Base-by-base conservation (phyloP, 306 rosid species). In the Prinsepia uniflora region DNA sequence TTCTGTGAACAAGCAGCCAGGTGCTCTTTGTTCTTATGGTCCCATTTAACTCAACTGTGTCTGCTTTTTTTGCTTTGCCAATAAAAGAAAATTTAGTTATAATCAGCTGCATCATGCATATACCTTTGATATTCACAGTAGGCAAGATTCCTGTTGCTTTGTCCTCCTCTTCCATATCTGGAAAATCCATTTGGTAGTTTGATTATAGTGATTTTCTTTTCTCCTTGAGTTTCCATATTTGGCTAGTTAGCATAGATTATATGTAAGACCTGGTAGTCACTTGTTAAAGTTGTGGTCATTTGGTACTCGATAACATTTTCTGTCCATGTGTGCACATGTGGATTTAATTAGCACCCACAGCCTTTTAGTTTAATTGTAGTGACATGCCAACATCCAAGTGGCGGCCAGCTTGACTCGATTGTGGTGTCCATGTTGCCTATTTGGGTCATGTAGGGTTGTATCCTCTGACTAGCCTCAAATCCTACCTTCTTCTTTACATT, bases 1-100 rank as follows among this genome's bases (percentile, higher is more conserved):
- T 94, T 94, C 82, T 79, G 91, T 4, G 99, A 91, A 81, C 92
- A 87, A 76, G 97, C 99, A 49, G 64, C 95, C 76, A 91, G 97
- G 99, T 91, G 81, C 53, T 2, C 46, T 20, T 18, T 76, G 54
- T 60, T 70, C 24, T 20, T 67, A 55, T n/a, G 50, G 19, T 62
- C 66, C 50, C 42, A 52, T 60, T 63, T n/a, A 59, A 36, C 44
- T 42, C 13, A 17, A 41, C 24, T 58, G 30, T 72, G 77, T 68
- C 19, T 49, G 6, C 36, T 10, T 61, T 59, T 40, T 36, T 41
- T 20, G 15, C 59, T 58, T 45, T 18, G 11, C 41, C 43, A 5
- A 43, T 54, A 34, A 18, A 18, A 44, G 40, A 18, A 46, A 34
- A 7, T 13, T 54, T 56, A 15, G 53, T 12, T 52, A 7, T 46